Base-by-base conservation (phyloP, 1,139 yeast genomes). In the Debaryomycetaceae sp. region DNA sequence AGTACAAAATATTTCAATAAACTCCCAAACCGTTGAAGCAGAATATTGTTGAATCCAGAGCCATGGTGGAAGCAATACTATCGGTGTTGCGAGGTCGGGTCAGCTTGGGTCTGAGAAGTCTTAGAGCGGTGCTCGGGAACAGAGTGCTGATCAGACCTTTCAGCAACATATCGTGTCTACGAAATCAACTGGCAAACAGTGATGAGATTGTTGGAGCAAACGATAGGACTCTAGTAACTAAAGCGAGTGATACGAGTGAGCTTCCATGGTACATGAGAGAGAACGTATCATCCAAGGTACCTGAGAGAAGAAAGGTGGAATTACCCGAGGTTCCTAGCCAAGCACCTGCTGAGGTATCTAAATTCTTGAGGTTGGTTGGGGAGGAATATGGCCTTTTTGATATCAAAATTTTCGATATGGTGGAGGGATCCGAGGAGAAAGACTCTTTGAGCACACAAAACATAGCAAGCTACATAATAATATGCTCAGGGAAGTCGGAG, bases 401-500 rank as follows among this genome's bases (percentile, higher is more conserved):
- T 47, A 58, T 89, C 34, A 60, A 67, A 38, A 58, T 90, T 1
- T 80, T 86, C 53, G 96, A 74, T 48, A 52, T 72, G 46, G 54
- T 60, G 2, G 37, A 42, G 7, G 62, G 74, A 37, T n/a, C 38
- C 29, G 62, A 66, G 6, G 69, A 69, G 24, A 77, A 75, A 40
- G 75, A 76, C 4, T 76, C 72, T 42, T 58, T 64, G 43, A 50
- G 58, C 24, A 55, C 57, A 37, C 64, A 66, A 40, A 66, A 63
- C 41, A 57, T 62, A 4, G 70, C 74, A 36, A 66, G 75, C 3
- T 82, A 72, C 55, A 78, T 86, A 68, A 65, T 90, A 5, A 66
- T 91, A 1, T 78, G 83, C n/a, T 78, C 95, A 0, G 97, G 96
- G 2, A 85, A 84, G 58, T 83, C 93, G 24, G 80, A 81, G 38